phyloP scores from a whole-genome alignment of 345 rosid genomes.

The Acer yangbiense region DNA sequence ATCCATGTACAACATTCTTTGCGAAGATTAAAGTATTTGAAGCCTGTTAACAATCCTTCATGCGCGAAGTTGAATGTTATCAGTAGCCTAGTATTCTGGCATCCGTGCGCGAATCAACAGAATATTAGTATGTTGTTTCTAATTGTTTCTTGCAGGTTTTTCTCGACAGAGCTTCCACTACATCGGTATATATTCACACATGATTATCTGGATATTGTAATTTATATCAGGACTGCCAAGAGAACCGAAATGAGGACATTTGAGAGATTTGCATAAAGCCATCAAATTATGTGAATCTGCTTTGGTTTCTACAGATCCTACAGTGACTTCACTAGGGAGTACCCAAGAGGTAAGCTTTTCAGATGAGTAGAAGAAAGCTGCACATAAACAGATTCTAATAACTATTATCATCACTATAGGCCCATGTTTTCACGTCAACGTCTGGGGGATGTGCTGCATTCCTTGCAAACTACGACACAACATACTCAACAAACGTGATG shows the following conservation, averaged over 20 bases:
- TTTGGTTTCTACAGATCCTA: constrained; percentile 65
- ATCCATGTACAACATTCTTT: too few relatives aligned
- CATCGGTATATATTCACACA: constrained; percentile 49
- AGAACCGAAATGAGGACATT: constrained; percentile 91
- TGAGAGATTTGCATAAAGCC: constrained; percentile 83
- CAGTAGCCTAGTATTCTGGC: too few relatives aligned
- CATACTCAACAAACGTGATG: constrained; percentile 51
- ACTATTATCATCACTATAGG: constrained; percentile 37
- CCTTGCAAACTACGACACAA: constrained; percentile 69
- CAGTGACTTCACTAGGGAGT: constrained; percentile 58
- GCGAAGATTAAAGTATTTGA: too few relatives aligned
- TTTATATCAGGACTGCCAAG: constrained; percentile 54
- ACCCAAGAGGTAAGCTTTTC: constrained; percentile 60
- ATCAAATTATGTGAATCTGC: constrained; percentile 87
- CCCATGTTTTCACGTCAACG: constrained; percentile 61
- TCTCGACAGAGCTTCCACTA: too few relatives aligned
- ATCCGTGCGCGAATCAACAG: too few relatives aligned
- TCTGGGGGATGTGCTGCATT: constrained; percentile 76
- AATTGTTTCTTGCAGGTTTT: too few relatives aligned
- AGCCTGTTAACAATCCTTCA: too few relatives aligned
- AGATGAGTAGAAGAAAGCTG: background rate
- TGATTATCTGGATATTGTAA: background rate
- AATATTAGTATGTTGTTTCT: too few relatives aligned
- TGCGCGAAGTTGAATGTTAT: too few relatives aligned
- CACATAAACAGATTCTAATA: background rate